Conservation (phyloP, 306 rosid species). For the Astragalus glycyphyllos region DNA sequence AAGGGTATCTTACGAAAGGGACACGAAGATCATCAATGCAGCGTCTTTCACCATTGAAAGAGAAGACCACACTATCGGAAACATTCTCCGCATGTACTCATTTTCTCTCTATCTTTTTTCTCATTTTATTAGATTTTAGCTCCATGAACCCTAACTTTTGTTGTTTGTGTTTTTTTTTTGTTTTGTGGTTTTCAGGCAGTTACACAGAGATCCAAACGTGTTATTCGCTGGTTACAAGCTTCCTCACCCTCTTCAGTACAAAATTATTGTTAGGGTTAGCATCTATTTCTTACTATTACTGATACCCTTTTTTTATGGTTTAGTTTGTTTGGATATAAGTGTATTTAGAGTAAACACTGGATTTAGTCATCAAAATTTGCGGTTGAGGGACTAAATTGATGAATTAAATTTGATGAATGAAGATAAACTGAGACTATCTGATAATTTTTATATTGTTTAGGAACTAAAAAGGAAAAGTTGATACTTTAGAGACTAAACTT, state of each 20-base stretch:
- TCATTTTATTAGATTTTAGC: background rate
- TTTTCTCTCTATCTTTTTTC: background rate
- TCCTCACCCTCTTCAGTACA: constrained; percentile 96
- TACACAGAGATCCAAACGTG: constrained; percentile 84
- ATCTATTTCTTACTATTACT: background rate
- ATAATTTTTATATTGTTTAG: no score
- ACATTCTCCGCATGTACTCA: constrained; percentile 83
- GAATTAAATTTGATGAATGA: no score
- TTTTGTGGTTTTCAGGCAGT: constrained; percentile 60
- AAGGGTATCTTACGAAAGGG: constrained; percentile 95
- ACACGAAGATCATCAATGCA: constrained; percentile 90
- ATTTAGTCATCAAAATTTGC: no score
- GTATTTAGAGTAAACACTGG: no score
- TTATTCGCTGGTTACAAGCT: constrained; percentile 92
- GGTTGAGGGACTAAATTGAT: no score
- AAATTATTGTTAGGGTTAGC: constrained; percentile 83
- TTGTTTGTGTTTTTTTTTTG: background rate
- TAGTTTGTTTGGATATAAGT: background rate
- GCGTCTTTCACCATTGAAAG: constrained; percentile 86
- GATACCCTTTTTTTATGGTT: background rate
- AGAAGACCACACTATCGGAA: constrained; percentile 91
- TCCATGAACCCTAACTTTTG: constrained; percentile 17
- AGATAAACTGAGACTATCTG: no score
- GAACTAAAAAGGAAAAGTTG: no score
- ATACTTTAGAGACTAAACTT: no score